phyloP scores from a whole-genome alignment of 73 alveolate genomes.

The Diophrys appendiculata region DNA sequence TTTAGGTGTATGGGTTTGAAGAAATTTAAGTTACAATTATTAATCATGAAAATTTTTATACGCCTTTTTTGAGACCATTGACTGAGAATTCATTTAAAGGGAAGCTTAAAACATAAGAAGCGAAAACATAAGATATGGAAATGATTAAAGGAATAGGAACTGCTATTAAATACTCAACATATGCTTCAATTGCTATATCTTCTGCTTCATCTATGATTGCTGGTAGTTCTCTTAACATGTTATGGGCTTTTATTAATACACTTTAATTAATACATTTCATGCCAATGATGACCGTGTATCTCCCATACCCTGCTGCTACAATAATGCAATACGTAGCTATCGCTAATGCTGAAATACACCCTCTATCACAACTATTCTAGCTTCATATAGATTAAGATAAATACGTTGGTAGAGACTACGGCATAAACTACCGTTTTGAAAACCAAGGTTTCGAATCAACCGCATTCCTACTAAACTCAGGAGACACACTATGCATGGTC shows the following conservation, averaged over 20 bases:
- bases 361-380: neutral
- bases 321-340: neutral
- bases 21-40: no score
- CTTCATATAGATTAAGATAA: neutral
- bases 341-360: neutral
- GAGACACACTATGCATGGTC: neutral
- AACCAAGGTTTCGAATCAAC: constrained; percentile 10
- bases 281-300: neutral
- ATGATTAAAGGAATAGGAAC: neutral
- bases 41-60: neutral
- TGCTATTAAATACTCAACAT: neutral
- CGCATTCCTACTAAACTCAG: neutral
- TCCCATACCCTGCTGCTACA: neutral
- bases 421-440: neutral
- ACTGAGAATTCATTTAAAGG: neutral
- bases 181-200: neutral
- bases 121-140: neutral
- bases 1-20: neutral
- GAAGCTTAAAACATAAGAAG: no score
- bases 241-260: neutral
- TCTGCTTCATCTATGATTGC: neutral
- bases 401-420: neutral
- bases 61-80: neutral
- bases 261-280: constrained; percentile 1
- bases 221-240: neutral